phyloP scores from a whole-genome alignment of 495 filamentous ascomycete species.

The Thermochaetoides thermophila region DNA sequence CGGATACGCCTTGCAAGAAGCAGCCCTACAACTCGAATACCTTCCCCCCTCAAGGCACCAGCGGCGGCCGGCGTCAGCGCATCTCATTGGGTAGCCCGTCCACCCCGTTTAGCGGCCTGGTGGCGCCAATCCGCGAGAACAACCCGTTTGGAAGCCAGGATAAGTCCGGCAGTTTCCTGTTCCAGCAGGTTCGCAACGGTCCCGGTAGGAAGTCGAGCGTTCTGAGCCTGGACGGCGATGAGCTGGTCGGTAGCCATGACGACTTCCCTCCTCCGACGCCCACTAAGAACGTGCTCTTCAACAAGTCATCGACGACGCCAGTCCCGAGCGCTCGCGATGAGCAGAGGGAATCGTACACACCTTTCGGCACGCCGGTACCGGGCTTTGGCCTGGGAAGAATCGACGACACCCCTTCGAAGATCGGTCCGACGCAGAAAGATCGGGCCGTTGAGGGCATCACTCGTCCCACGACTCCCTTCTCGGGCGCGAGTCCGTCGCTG shows the following conservation, averaged over 20 bases:
- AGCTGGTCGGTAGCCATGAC: slow-evolving; percentile 45
- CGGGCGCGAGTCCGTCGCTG: slow-evolving; percentile 6
- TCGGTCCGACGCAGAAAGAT: too few relatives aligned
- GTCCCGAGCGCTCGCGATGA: too few relatives aligned
- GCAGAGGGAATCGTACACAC: too few relatives aligned
- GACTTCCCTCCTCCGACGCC: slow-evolving; percentile 86
- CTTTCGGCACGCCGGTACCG: slow-evolving; percentile 14
- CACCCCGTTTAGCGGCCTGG: slow-evolving; percentile 49
- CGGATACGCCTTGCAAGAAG: slow-evolving; percentile 93
- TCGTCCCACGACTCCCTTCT: slow-evolving; percentile 10
- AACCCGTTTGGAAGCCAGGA: slow-evolving; percentile 43
- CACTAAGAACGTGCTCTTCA: slow-evolving; percentile 56
- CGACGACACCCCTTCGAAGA: too few relatives aligned
- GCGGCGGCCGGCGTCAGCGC: slow-evolving; percentile 28
- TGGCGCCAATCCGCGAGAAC: slow-evolving; percentile 22
- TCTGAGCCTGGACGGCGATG: slow-evolving; percentile 63
- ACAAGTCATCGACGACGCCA: slow-evolving; percentile 15
- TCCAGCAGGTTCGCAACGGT: slow-evolving; percentile 20
- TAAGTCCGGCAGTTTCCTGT: slow-evolving; percentile 31
- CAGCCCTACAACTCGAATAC: slow-evolving; percentile 49
- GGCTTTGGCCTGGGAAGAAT: slow-evolving; percentile 11
- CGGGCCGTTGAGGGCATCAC: too few relatives aligned
- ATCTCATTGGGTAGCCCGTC: slow-evolving; percentile 30
- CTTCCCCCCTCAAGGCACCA: slow-evolving; percentile 41
- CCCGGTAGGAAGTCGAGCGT: slow-evolving; percentile 56